Base-by-base conservation (phyloP, 2,329 filamentous ascomycete species). In the Didymosphaeria variabile region DNA sequence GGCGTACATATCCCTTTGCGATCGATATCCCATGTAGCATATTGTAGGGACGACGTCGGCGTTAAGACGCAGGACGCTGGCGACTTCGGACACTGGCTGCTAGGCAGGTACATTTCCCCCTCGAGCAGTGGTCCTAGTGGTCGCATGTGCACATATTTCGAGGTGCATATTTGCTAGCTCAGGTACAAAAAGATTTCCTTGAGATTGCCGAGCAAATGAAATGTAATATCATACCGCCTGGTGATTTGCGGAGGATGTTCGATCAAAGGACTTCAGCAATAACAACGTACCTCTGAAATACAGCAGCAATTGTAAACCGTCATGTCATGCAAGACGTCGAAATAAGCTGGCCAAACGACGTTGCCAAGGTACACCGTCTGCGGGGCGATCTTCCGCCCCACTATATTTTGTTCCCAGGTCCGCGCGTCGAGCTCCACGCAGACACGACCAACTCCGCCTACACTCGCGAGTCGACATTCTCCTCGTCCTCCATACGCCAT, bases 381-480 rank as follows among this genome's bases (percentile, higher is more conserved):
- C 45, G 45, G 45, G 45, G 45, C 45, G 45, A 12, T 15, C 29
- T 17, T 8, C 15, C 47, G 47, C 47, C 47, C 47, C 47, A 19
- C 47, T 31, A 21, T 34, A 50, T 21, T 21, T 34, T 50, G 21
- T 34, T 26, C 29, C 46, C 7, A 19, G 19, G 17, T 19, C 6
- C 19, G n/a, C 40, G 40, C 40, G 42, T 45, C 19, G 19, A 45
- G 42, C 42, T 23, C n/a, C 21, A 47, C 45, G n/a, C 45, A 47
- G 1, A 17, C 9, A 26, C 45, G 2, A 19, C 17, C 13, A 29
- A 49, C 13, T 46, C 15, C 15, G 21, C 42, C 19, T 12, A 36
- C 15, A 15, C 3, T 8, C 34, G 2, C 34, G 9, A 36, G 4
- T 10, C 19, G 9, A 45, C 19, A 10, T 19, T 31, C 26, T 21